Conservation (phyloP, 2,329 filamentous ascomycete genomes). For the Capronia coronata region DNA sequence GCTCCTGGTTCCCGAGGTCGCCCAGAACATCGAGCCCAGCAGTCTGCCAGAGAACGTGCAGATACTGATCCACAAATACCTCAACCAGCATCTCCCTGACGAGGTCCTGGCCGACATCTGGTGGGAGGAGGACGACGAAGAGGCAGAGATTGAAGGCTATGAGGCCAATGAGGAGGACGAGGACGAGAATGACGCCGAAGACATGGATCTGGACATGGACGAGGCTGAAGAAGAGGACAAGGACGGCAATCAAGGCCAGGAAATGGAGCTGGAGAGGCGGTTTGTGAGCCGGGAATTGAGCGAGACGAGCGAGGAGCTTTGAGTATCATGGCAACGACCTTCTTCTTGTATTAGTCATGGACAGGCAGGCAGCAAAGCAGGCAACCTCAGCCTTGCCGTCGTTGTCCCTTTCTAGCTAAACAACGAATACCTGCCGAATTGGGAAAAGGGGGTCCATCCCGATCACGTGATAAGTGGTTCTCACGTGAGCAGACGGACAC, state of each 20-base stretch:
- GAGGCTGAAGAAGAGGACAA: background rate
- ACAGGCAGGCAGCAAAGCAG: background rate
- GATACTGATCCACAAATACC: conserved; percentile 1
- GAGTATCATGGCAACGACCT: background rate
- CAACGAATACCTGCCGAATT: too few species aligned
- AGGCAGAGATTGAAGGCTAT: background rate
- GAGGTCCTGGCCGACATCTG: background rate
- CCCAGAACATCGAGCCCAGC: background rate
- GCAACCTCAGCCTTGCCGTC: background rate
- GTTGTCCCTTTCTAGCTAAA: background rate
- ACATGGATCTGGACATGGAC: background rate
- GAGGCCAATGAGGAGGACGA: background rate
- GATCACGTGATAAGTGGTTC: background rate
- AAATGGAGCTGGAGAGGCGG: background rate
- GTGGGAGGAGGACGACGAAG: background rate
- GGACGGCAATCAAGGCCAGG: background rate
- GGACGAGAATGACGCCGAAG: background rate
- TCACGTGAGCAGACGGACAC: background rate
- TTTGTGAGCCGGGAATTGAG: background rate
- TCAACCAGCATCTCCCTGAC: conserved; percentile 1
- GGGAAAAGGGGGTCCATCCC: background rate
- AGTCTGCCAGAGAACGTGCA: conserved; percentile 1
- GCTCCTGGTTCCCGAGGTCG: background rate
- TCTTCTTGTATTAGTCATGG: too few species aligned
- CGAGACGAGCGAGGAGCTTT: background rate